phyloP scores from a whole-genome alignment of 2,329 filamentous ascomycete genomes.

The Xylariaceae sp. region DNA sequence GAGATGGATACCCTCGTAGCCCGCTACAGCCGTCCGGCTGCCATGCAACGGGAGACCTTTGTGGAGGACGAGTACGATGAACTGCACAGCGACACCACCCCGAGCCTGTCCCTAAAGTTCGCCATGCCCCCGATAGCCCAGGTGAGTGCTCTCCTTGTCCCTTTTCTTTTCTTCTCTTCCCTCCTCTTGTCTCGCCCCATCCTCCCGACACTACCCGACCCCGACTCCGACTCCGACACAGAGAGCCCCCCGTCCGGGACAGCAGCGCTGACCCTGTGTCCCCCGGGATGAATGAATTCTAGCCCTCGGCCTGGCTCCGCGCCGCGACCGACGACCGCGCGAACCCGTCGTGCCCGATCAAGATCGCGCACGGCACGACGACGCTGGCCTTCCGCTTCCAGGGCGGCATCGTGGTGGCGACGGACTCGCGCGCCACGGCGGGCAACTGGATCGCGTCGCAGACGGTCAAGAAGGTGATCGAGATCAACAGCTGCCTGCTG shows the following conservation, averaged over 20 bases:
- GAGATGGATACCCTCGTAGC: slow-evolving; percentile 89
- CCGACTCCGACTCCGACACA: background rate
- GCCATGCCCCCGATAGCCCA: slow-evolving; percentile 88
- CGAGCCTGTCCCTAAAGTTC: slow-evolving; percentile 84
- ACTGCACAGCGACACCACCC: slow-evolving; percentile 59
- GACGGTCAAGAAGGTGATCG: slow-evolving; percentile 99
- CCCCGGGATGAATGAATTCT: too few relatives aligned
- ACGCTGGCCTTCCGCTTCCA: slow-evolving; percentile 97
- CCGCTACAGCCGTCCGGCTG: slow-evolving; percentile 76
- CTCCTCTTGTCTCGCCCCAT: background rate
- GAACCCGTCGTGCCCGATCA: slow-evolving; percentile 96
- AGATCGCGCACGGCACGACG: slow-evolving; percentile 97
- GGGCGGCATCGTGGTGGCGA: slow-evolving; percentile 96
- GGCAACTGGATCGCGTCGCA: slow-evolving; percentile 99
- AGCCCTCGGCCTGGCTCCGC: slow-evolving; percentile 92
- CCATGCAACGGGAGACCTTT: slow-evolving; percentile 63
- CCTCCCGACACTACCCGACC: background rate
- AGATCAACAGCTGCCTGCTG: slow-evolving; percentile 89
- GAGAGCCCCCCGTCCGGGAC: too few relatives aligned
- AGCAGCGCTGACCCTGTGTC: slow-evolving; percentile 4
- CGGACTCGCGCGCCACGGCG: slow-evolving; percentile 92
- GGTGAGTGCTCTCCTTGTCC: slow-evolving; percentile 49
- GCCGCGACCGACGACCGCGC: slow-evolving; percentile 95
- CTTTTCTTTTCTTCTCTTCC: background rate
- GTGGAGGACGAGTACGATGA: slow-evolving; percentile 68